Percentiles rank a stretch among this genome's conserved stretches.
Evolutionary conservation across 495 filamentous ascomycete genomes (phyloP).

Genomic region (Bacidia gigantensis): DNA sequence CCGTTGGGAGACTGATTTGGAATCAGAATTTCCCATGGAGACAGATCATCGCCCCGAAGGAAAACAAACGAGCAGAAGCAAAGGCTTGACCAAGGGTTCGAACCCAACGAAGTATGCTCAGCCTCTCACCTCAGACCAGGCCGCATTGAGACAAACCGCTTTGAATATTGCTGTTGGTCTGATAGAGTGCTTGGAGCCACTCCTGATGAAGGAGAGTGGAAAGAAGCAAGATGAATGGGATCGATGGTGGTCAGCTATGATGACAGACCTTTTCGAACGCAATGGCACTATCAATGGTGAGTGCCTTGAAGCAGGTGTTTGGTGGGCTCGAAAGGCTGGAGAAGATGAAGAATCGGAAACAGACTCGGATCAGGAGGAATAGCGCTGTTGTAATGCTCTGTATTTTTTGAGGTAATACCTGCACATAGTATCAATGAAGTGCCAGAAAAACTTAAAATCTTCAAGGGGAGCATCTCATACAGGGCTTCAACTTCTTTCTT

Average conservation of each 20-base stretch:
- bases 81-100: neutral
- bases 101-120: conserved; percentile 16
- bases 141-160: conserved; percentile 62
- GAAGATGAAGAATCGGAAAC: neutral
- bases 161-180: conserved; percentile 70
- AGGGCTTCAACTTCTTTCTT: conserved; percentile 92
- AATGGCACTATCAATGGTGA: conserved; percentile 71
- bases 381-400: conserved; percentile 71
- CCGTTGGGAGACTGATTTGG: conserved; percentile 75
- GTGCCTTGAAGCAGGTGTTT: conserved; percentile 86
- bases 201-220: conserved; percentile 66
- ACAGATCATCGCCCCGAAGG: conserved; percentile 24
- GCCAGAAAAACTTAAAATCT: conserved; percentile 15
- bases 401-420: conserved; percentile 96
- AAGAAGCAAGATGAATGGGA: conserved; percentile 91
- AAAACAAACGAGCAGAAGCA: neutral
- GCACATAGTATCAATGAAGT: conserved; percentile 14
- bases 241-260: conserved; percentile 77
- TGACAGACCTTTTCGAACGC: conserved; percentile 64
- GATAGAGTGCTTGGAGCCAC: conserved; percentile 76
- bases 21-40: conserved; percentile 39
- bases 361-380: conserved; percentile 37
- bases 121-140: conserved; percentile 54
- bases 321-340: conserved; percentile 66
- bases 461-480: conserved; percentile 39